Base-by-base conservation (phyloP, 352 stramenopile genomes). In the Pythium scleroteichum region DNA sequence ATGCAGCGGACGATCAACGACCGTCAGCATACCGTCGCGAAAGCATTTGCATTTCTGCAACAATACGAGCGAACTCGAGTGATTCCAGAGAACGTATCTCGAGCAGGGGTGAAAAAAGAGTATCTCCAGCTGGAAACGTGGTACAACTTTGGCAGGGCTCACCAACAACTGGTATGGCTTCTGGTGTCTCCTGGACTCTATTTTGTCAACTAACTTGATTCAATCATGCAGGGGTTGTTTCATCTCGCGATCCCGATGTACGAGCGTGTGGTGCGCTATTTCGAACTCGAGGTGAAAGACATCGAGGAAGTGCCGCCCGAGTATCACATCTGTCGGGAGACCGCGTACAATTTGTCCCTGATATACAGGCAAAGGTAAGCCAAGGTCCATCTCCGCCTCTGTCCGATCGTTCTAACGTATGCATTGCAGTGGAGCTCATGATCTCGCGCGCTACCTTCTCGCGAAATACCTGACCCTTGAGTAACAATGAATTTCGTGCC, bases 1-100 rank as follows among this genome's bases (percentile, higher is more conserved):
- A 93, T 94, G 84, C 83, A 92, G 53, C 82, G 86, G 12, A 95
- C 82, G 6, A 91, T 95, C 62, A 90, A 91, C 39, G 85, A 95
- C 53, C 71, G 85, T 7, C 85, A 95, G 42, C 83, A 91, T 59
- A 89, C 85, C 1, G 85, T 95, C 19, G 82, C 81, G 20, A 95
- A 95, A 59, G 83, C 85, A 16, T 95, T 95, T 60, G 85, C 85
- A 4, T 93, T 95, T 41, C 59, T 95, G 33, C 85, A 95, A 62
- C 75, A 91, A 33, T 95, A 95, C 58, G 76, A 95, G 49, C 75
- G 65, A 10, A 78, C 69, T 9, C 85, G 85, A 17, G 60, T 90
- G 13, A 53, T 66, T 1, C 62, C 62, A 1, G 65, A 74, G 2
- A 67, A 71, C 33, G 56, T 73, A 0, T 50, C 69, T 32, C 66